Evolutionary conservation across 352 stramenopile species (phyloP), one percentile per base, ranked within the genome.

Genomic region (Pythium sp.): DNA sequence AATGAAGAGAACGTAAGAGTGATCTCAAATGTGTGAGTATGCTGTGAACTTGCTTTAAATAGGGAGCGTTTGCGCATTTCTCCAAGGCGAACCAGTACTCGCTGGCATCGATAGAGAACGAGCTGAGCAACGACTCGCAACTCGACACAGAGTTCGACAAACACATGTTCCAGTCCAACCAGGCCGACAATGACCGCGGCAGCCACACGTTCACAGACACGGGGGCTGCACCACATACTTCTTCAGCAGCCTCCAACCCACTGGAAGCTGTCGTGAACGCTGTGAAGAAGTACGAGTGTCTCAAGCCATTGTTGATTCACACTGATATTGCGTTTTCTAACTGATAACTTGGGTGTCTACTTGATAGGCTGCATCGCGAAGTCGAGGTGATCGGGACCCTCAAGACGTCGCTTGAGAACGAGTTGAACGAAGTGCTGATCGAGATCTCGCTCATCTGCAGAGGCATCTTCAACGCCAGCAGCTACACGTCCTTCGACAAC

Each of bases 401-500:
- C 43, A 90, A 91, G 62, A 90, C 71, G 34, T 89, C 81, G 1
- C 80, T 91, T 6, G 78, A 91, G 54, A 72, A 82, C 59, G 85
- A 93, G 26, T 70, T 95, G 34, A 71, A 87, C 64, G 76, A 79
- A 26, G 78, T 92, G 2, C 70, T 93, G 28, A 67, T 74, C 26
- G 70, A 89, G 41, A 82, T 95, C 51, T 89, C 85, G 32, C 76
- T 84, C 32, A 86, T 93, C 24, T 95, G 84, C 34, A 73, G 83
- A 9, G 77, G 76, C 9, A 89, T 92, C 55, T 93, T 89, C 74
- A 91, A 91, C 63, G 79, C 80, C 2, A 85, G 77, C 65, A 91
- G 81, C 64, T 87, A 80, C 60, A 93, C 82, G n/a, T 92, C 86
- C 3, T 90, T 91, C 59, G 81, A 86, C 56, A 90, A 89, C 65